Base-by-base conservation (phyloP, 768 basidiomycete species). In the Boletus pseudopeckii region DNA sequence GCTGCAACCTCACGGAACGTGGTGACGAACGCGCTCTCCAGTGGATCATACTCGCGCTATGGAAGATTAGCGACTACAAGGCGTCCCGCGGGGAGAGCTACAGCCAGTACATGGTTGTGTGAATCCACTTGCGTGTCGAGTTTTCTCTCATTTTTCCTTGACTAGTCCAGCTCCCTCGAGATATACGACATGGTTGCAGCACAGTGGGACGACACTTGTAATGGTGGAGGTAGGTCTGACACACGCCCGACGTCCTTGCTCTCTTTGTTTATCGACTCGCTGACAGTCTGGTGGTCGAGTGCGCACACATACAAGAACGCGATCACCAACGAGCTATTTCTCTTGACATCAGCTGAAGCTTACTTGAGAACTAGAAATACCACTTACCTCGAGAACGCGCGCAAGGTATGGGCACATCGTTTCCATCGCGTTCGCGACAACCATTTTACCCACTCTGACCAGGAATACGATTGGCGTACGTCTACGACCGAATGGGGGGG, bases 31-130 rank as follows among this genome's bases (percentile, higher is more conserved):
- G 24, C 13, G 5, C 22, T 30, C 24, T 41, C 22, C 43, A 83
- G 80, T 84, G 82, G 81, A 67, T 81, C 37, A 76, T 82, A 33
- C 65, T 82, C n/a, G 73, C 79, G 9, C 63, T 81, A 9, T 82
- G 80, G 81, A 83, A 81, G 66, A 78, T 83, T 8, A 76, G 71
- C 0, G 81, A 84, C 60, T 83, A 81, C 66, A 78, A 77, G 57
- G 63, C 58, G 18, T 64, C 66, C 17, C 70, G 75, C 45, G 77
- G 78, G 24, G 55, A 67, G 55, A 57, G 64, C 41, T 40, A 26
- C 30, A 42, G 43, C 20, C 26, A 39, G 17, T 72, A 65, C 48
- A 55, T 58, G 54, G 63, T 71, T 5, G 30, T 34, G 7, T 15
- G 2, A 14, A 62, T 46, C 61, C 55, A 36, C 53, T n/a, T 58